Evolutionary conservation across 306 rosid species (phyloP).

Genomic region (Medicago arabica): DNA sequence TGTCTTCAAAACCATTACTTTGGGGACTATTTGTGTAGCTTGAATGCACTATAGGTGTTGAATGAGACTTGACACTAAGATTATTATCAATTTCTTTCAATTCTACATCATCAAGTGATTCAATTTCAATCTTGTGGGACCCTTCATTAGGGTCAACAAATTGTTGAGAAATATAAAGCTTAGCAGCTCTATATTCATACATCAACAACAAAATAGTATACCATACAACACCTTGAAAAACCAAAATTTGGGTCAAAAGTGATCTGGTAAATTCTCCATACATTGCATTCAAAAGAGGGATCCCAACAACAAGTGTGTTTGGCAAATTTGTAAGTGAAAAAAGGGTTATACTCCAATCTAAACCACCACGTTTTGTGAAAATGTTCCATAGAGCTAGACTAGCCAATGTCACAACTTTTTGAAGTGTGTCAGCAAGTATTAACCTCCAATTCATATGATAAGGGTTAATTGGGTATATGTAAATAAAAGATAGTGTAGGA

Average conservation of each 20-base stretch:
- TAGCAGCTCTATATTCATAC: constrained; percentile 84
- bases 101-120: constrained; percentile 73
- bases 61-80: neutral
- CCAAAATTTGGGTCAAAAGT: constrained; percentile 83
- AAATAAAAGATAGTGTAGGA: constrained; percentile 37
- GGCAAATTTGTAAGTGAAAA: constrained; percentile 82
- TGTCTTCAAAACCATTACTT: constrained; percentile 54
- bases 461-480: constrained; percentile 36
- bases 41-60: neutral
- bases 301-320: constrained; percentile 82
- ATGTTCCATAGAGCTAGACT: constrained; percentile 36
- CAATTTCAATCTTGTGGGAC: constrained; percentile 66
- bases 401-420: constrained; percentile 35
- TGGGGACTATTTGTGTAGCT: constrained; percentile 32
- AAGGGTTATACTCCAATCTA: constrained; percentile 71
- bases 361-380: constrained; percentile 50
- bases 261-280: constrained; percentile 64
- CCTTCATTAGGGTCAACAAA: constrained; percentile 60
- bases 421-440: constrained; percentile 42
- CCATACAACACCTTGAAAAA: constrained; percentile 74
- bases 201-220: constrained; percentile 66
- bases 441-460: constrained; percentile 43
- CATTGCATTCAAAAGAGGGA: constrained; percentile 80
- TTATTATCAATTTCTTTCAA: constrained; percentile 42
- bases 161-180: constrained; percentile 62